Evolutionary conservation across 208 protist genomes (phyloP).

Genomic region (Strigomonas galati): DNA sequence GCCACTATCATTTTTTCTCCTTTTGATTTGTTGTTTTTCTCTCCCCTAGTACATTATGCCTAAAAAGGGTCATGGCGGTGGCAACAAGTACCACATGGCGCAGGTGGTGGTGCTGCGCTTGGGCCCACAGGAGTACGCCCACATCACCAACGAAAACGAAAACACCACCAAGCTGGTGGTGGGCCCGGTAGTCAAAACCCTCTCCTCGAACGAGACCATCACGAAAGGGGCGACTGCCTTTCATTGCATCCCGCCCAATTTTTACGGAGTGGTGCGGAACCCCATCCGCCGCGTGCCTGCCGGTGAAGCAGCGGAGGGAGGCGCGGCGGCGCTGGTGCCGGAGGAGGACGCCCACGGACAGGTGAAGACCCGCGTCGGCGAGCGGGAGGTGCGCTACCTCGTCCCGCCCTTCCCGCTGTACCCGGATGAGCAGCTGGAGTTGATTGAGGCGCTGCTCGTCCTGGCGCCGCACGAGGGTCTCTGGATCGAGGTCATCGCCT

Average conservation of each 20-base stretch:
- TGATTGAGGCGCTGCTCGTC: conserved; percentile 52
- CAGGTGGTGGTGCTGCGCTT: conserved; percentile 40
- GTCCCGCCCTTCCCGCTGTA: conserved; percentile 90
- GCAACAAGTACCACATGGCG: not conserved
- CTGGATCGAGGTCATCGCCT: conserved; percentile 47
- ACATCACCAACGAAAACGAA: conserved; percentile 65
- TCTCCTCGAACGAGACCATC: conserved; percentile 54
- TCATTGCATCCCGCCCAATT: conserved; percentile 40
- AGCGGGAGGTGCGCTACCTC: conserved; percentile 77
- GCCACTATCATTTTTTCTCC: no score
- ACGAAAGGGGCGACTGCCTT: conserved; percentile 38
- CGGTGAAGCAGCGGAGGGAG: no score
- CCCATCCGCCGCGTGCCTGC: conserved; percentile 26
- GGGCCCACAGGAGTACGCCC: conserved; percentile 59
- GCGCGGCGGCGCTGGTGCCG: conserved; percentile 16
- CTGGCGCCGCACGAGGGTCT: conserved; percentile 48
- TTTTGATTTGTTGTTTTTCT: no score
- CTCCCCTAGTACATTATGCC: no score
- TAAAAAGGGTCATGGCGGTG: no score
- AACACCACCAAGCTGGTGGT: conserved; percentile 54
- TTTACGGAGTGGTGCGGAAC: conserved; percentile 64
- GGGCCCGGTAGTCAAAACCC: conserved; percentile 42
- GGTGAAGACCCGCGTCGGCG: conserved; percentile 77
- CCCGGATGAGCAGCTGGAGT: conserved; percentile 76
- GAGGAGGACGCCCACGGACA: conserved; percentile 66